phyloP scores from a whole-genome alignment of 306 rosid species.

The Alnus rubra region DNA sequence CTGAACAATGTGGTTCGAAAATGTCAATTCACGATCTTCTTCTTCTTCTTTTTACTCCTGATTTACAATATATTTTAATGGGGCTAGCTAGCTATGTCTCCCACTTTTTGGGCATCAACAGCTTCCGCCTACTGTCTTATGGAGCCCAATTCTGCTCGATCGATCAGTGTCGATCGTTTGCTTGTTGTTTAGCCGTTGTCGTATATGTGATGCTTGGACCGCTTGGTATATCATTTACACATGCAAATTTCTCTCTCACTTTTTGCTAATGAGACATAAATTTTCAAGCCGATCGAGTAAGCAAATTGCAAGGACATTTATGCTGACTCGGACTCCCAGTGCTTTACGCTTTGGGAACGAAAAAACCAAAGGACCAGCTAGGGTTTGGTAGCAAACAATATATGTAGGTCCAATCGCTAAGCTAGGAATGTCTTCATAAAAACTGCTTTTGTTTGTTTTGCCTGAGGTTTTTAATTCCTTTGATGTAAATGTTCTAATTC shows the following conservation, averaged over 20 bases:
- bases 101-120: constrained; percentile 30
- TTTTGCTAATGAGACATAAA: constrained; percentile 1
- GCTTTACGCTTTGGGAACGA: background rate
- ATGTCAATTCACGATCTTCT: background rate
- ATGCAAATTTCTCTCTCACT: background rate
- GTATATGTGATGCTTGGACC: background rate
- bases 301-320: background rate
- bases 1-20: background rate
- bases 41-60: background rate
- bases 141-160: constrained; percentile 44
- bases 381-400: background rate
- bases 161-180: background rate
- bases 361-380: background rate
- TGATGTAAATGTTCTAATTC: too few relatives aligned
- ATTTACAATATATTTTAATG: constrained; percentile 7
- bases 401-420: background rate
- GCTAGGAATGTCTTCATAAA: background rate
- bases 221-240: background rate
- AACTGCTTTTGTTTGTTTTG: background rate
- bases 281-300: background rate
- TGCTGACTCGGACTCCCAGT: background rate
- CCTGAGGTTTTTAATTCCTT: background rate
- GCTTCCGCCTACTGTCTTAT: constrained; percentile 28
- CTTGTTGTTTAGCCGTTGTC: constrained; percentile 2
- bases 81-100: constrained; percentile 22